Conservation (phyloP, 2,329 filamentous ascomycete species). For the Fusarium foetens region DNA sequence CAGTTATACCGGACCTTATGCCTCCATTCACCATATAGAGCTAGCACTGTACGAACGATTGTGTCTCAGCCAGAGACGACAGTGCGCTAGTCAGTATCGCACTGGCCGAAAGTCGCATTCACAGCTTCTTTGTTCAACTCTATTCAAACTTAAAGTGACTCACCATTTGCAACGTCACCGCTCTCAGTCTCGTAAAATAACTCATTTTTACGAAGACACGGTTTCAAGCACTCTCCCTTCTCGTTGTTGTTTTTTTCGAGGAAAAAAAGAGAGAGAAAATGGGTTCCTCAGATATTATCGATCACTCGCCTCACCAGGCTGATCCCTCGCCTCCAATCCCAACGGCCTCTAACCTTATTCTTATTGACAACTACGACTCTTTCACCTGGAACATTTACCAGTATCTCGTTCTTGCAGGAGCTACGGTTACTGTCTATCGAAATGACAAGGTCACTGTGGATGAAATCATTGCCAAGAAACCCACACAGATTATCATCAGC, state of each 20-base stretch:
- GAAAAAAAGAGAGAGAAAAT: constrained; percentile 51
- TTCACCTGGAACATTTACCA: constrained; percentile 99
- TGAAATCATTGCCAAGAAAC: constrained; percentile 82
- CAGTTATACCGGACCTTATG: constrained; percentile 38
- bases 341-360: constrained; percentile 87
- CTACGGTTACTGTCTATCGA: constrained; percentile 86
- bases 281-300: constrained; percentile 65
- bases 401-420: constrained; percentile 95
- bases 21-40: constrained; percentile 1
- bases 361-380: constrained; percentile 99
- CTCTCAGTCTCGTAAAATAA: constrained; percentile 12
- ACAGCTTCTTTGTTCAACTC: constrained; percentile 34
- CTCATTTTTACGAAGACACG: not conserved
- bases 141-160: constrained; percentile 29
- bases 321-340: constrained; percentile 76
- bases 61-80: not conserved
- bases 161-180: constrained; percentile 33
- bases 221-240: not conserved
- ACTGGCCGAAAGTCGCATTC: constrained; percentile 18
- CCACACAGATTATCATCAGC: constrained; percentile 93
- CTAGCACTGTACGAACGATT: constrained; percentile 28
- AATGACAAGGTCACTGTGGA: constrained; percentile 93
- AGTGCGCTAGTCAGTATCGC: constrained; percentile 1
- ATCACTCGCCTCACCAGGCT: constrained; percentile 89
- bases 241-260: not conserved